Conservation (phyloP, 2,329 filamentous ascomycete species). For the Aspergillus piperis region DNA sequence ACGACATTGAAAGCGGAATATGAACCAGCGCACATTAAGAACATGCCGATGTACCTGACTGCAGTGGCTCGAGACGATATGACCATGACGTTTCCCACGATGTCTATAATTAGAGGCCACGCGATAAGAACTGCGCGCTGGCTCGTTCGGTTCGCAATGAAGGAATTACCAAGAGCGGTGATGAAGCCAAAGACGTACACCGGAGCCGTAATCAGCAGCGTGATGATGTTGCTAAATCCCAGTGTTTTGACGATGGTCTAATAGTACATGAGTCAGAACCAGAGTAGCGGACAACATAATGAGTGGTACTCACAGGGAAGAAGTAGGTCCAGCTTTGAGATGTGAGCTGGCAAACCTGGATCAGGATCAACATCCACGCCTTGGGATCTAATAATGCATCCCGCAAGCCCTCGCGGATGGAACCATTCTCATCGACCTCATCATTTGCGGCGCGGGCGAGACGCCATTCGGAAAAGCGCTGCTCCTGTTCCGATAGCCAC, state of each 20-base stretch:
- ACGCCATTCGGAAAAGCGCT: constrained; percentile 24
- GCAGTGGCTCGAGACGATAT: constrained; percentile 18
- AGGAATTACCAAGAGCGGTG: constrained; percentile 38
- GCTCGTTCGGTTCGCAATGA: constrained; percentile 21
- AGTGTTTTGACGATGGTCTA: constrained; percentile 24
- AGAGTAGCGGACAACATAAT: too few species aligned
- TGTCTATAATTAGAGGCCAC: constrained; percentile 22
- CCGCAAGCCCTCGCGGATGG: constrained; percentile 17
- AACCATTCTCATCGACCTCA: constrained; percentile 24
- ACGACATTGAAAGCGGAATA: constrained; percentile 26
- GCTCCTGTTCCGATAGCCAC: constrained; percentile 24
- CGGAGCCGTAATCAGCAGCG: constrained; percentile 22
- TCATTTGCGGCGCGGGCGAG: constrained; percentile 22
- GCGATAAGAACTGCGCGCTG: constrained; percentile 18
- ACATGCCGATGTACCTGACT: constrained; percentile 22
- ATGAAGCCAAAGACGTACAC: constrained; percentile 32
- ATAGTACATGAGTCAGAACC: neutral
- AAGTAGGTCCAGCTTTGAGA: constrained; percentile 21
- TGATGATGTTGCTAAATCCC: constrained; percentile 21
- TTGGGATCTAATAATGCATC: constrained; percentile 22
- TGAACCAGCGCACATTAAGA: constrained; percentile 23
- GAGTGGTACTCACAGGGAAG: constrained; percentile 12
- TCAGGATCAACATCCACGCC: constrained; percentile 19
- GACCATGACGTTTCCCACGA: constrained; percentile 23
- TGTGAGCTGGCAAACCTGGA: constrained; percentile 22